Base-by-base conservation (phyloP, 257 asterid genomes). In the Prunella vulgaris region DNA sequence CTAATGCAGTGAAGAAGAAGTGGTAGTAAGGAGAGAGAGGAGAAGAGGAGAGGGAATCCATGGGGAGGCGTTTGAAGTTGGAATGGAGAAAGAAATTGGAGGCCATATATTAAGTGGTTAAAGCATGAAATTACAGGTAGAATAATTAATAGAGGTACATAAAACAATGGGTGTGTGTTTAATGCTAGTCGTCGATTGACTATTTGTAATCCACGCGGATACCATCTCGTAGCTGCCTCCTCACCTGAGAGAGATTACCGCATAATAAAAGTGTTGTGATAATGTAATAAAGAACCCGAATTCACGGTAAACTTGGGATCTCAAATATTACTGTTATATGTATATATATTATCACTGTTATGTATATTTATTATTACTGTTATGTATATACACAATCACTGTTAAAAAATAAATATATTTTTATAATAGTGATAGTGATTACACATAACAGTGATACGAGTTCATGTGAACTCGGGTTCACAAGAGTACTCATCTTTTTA, bases 11-110 rank as follows among this genome's bases (percentile, higher is more conserved):
- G 88, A 88, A 85, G 40, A 88, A 44, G 53, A 84, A 46, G 70
- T 84, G 84, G 78, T 74, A 84, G 84, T 85, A 86, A 24, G 90
- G 80, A 3, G 49, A 42, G 84, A 84, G 84, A 22, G 90, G 82
- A 10, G 42, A 37, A 42, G 49, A 13, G 12, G 87, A 44, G 42
- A 87, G 62, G 3, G 75, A 77, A 32, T 69, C 93, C 97, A 90
- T 79, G 48, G 72, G 32, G 2, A 2, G 4, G 27, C 38, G 66
- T 8, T 38, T 46, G 52, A 9, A 28, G 60, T 59, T 63, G 1
- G 27, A 51, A 52, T n/a, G 52, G 65, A 0, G 64, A 49, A 8
- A 22, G 57, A 35, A 32, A 35, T 5, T 5, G 28, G 14, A 27
- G 35, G 10, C 38, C 24, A 67, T 80, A 70, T 76, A 81, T 56